phyloP scores from a whole-genome alignment of 2,329 filamentous ascomycete species.

The Fusarium dlaminii region DNA sequence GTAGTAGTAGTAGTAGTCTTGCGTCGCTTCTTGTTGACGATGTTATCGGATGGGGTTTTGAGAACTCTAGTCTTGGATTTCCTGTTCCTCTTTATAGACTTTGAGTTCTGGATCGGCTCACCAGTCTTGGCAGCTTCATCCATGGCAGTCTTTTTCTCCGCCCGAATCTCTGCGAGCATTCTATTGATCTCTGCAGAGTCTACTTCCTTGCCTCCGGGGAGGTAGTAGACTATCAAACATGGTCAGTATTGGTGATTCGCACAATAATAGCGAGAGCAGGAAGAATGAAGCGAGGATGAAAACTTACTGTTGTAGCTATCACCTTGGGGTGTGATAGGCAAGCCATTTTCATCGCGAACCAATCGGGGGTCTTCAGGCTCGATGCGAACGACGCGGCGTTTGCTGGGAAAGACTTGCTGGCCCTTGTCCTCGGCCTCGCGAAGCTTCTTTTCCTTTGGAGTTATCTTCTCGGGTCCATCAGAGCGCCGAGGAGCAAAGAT shows the following conservation, averaged over 20 bases:
- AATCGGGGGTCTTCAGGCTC: background rate
- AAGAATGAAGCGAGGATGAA: background rate
- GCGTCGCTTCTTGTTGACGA: conserved; percentile 11
- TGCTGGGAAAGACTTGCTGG: background rate
- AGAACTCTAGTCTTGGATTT: background rate
- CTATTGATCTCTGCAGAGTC: background rate
- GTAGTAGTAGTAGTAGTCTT: background rate
- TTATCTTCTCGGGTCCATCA: background rate
- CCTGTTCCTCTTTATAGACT: background rate
- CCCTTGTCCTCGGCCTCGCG: background rate
- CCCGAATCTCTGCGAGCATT: background rate
- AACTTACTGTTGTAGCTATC: background rate
- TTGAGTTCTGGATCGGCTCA: background rate
- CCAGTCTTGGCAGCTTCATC: background rate
- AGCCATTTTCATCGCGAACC: background rate
- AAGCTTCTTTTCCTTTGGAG: background rate
- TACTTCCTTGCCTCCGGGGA: background rate
- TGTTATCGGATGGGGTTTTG: background rate
- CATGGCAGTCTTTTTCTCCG: background rate
- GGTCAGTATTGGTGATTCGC: background rate
- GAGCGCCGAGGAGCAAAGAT: background rate
- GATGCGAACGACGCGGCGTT: background rate
- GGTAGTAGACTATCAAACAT: background rate
- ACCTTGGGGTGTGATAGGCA: background rate
- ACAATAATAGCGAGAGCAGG: background rate